Base-by-base conservation (phyloP, 2,329 filamentous ascomycete species). In the Cytospora mali region DNA sequence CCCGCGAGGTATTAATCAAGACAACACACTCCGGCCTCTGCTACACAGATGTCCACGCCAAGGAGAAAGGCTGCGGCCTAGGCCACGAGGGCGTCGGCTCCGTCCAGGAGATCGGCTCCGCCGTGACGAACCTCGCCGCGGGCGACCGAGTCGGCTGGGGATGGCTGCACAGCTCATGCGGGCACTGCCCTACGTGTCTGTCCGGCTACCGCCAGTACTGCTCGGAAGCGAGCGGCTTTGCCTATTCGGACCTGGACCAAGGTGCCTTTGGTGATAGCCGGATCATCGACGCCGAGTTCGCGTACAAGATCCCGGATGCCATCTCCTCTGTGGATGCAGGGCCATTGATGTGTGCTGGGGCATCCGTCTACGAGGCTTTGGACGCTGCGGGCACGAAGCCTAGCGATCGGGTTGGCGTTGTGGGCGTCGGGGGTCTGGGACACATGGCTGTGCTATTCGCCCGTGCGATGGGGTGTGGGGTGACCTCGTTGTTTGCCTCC, bases 361-460 rank as follows among this genome's bases (percentile, higher is more conserved):
- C 78, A 7, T 79, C 78, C 5, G 77, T 79, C 1, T 76, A 71
- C 64, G 72, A 72, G 54, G 71, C 68, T 7, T 67, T 76, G 21
- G 54, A 61, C 14, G 66, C 67, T 39, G 66, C 66, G n/a, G 66
- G 62, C 6, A 71, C 70, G 55, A 62, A 69, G 27, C 65, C 71
- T 14, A 66, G 65, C 6, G 68, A 73, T 49, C 67, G 70, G 48
- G 71, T 77, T 49, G 75, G 74, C 10, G 68, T 77, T 54, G 77
- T 89, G 23, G 86, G 84, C 57, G 88, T 64, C 53, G 81, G 88
- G 51, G 86, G 86, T 31, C 76, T 88, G 2, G 86, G 86, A 1
- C 86, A 88, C 70, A 72, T 88, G 48, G 86, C 85, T 6, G 85
- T 88, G 61, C 84, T 87, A 68, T 88, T 86, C 68, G 85, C 85